Conservation (phyloP, 2,329 filamentous ascomycete genomes). For the Cladobotryum protrusum region DNA sequence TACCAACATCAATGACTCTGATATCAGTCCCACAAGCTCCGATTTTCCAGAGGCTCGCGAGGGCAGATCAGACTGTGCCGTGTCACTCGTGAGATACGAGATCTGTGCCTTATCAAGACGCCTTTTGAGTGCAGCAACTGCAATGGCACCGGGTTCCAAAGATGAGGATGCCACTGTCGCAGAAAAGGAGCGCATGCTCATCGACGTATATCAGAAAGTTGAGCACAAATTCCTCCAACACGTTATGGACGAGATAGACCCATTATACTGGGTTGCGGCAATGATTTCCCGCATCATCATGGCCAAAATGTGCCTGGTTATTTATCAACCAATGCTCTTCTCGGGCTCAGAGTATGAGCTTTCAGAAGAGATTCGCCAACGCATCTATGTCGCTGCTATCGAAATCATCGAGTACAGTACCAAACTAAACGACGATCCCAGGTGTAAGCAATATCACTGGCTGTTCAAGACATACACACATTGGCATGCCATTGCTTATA, state of each 20-base stretch:
- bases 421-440: constrained; percentile 55
- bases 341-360: constrained; percentile 50
- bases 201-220: constrained; percentile 47
- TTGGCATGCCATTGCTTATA: constrained; percentile 46
- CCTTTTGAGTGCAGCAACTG: constrained; percentile 28
- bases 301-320: constrained; percentile 70
- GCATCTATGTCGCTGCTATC: constrained; percentile 64
- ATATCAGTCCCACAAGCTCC: constrained; percentile 40
- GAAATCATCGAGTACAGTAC: constrained; percentile 67
- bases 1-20: constrained; percentile 44
- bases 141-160: constrained; percentile 25
- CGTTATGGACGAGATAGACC: constrained; percentile 41
- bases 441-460: constrained; percentile 42
- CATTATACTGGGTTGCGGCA: constrained; percentile 61
- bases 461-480: constrained; percentile 45
- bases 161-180: constrained; percentile 24
- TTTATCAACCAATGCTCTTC: constrained; percentile 67
- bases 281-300: constrained; percentile 66
- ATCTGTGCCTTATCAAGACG: constrained; percentile 37
- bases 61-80: constrained; percentile 48
- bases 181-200: constrained; percentile 40
- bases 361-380: constrained; percentile 57
- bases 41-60: constrained; percentile 41
- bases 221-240: constrained; percentile 50
- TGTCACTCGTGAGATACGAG: constrained; percentile 45